Conservation (phyloP, 768 basidiomycete genomes). For the Serendipita vermifera region DNA sequence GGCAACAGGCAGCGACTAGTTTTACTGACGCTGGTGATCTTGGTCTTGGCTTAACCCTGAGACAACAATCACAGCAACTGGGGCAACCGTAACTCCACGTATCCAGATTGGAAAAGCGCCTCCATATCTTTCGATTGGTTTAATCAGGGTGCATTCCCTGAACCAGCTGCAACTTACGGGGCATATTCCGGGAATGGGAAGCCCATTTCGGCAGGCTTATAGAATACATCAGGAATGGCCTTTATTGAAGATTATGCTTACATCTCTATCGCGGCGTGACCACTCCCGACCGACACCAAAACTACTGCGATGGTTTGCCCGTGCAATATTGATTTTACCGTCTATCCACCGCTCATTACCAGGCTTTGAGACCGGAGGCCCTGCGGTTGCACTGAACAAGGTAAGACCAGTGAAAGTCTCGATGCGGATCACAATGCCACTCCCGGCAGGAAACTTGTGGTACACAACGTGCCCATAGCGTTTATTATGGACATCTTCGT, state of each 20-base stretch:
- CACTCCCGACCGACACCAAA: conserved; percentile 13
- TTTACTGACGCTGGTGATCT: conserved; percentile 20
- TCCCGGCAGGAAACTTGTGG: background rate
- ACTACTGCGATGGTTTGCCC: conserved; percentile 13
- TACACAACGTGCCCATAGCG: conserved; percentile 1
- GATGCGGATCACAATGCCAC: conserved; percentile 15
- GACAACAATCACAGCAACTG: conserved; percentile 26
- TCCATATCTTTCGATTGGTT: conserved; percentile 16
- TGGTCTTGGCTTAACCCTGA: conserved; percentile 23
- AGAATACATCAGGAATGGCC: too few relatives aligned
- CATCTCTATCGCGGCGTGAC: background rate
- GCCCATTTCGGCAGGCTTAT: background rate
- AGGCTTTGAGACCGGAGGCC: conserved; percentile 13
- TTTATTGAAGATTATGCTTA: background rate
- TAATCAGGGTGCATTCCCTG: background rate
- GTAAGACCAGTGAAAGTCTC: conserved; percentile 15
- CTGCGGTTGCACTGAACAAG: conserved; percentile 12
- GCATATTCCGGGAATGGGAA: conserved; percentile 6
- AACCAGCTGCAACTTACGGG: background rate
- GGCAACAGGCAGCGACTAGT: too few relatives aligned
- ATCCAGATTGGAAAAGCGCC: conserved; percentile 27
- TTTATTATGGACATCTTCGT: background rate
- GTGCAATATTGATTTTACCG: conserved; percentile 16
- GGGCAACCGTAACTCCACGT: conserved; percentile 22
- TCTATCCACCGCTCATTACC: conserved; percentile 15